Evolutionary conservation across 345 rosid genomes (phyloP), one percentile per base, ranked within the genome.

Genomic region (Aurinia saxatilis): DNA sequence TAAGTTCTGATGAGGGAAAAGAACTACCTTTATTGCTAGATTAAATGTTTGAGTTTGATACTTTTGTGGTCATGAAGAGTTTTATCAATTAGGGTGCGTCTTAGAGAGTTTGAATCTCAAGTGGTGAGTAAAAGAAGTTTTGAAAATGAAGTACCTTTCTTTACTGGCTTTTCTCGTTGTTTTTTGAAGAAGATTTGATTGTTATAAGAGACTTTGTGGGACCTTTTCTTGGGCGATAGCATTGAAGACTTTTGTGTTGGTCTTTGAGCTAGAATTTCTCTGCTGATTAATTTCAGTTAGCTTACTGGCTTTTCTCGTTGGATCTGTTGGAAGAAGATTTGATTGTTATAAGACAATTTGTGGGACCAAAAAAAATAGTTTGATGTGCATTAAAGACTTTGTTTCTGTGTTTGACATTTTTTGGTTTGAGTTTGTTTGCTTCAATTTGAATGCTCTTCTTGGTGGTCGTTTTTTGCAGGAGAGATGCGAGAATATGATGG

Each of bases 401-500:
- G 56, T 35, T 44, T 41, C n/a, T 55, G 50, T 48, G 52, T 51
- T 48, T 21, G 46, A 15, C 50, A 37, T 52, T 36, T 36, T 56
- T 56, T 19, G 25, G 30, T 47, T 61, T n/a, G 29, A 56, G 50
- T 44, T 13, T 2, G 16, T 46, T 66, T 13, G 46, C 29, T 63
- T 42, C 54, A 60, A 60, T 33, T 58, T 62, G 57, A 63, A 69
- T 52, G 57, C 29, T 21, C 33, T 59, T 76, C 56, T 57, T 49
- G 60, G 53, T 25, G 60, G 51, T 60, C 56, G 77, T 11, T 72
- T n/a, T 72, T 44, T 63, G 70, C 73, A 90, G 99, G 99, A 93
- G 83, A 81, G 95, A 79, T 84, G 97, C 49, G 99, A 93, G 60
- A 85, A 81, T 68, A 90, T 90, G 99, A 66, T 81, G 84, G 97